These are phyloP conservation scores for Aleurites moluccanus DNA, from an alignment of 441 rosid genomes.

Conservation along the genomic window DNA sequence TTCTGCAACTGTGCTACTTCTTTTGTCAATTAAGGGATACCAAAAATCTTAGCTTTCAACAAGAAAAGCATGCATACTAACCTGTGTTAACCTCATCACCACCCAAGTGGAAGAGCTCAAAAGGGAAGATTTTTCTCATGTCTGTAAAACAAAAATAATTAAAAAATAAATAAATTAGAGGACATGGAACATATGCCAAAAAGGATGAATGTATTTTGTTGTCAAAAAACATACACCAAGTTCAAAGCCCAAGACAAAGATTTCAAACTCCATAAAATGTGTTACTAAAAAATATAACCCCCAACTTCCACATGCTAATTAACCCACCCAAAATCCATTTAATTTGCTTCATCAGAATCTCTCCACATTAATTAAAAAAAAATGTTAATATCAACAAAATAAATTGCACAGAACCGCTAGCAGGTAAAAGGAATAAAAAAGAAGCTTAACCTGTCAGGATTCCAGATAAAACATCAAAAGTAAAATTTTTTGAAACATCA, in stretches of 20 bases:
- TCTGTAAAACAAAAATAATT: slow-evolving; percentile 43
- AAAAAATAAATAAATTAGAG: slow-evolving; percentile 8
- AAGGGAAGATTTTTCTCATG: slow-evolving; percentile 87
- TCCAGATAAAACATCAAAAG: slow-evolving; percentile 85
- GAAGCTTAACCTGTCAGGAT: slow-evolving; percentile 61
- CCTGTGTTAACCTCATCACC: slow-evolving; percentile 97
- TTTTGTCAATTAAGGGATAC: background rate
- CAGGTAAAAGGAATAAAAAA: slow-evolving; percentile 6
- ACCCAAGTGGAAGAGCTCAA: slow-evolving; percentile 95
- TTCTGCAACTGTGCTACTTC: background rate
- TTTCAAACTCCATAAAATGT: background rate
- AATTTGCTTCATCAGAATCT: slow-evolving; percentile 6
- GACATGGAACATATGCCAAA: slow-evolving; percentile 3
- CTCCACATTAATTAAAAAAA: background rate
- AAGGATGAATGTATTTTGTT: background rate
- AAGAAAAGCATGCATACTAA: slow-evolving; percentile 33
- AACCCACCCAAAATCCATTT: background rate
- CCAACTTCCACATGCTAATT: no score
- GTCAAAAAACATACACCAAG: background rate
- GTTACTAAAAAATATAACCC: background rate
- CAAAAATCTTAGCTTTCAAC: slow-evolving; percentile 7
- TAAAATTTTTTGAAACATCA: slow-evolving; percentile 75
- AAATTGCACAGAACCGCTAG: background rate
- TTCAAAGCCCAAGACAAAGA: background rate
- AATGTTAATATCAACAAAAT: background rate